Evolutionary conservation across 2,329 filamentous ascomycete species (phyloP).

Genomic region (Leptoxyphium fumago): DNA sequence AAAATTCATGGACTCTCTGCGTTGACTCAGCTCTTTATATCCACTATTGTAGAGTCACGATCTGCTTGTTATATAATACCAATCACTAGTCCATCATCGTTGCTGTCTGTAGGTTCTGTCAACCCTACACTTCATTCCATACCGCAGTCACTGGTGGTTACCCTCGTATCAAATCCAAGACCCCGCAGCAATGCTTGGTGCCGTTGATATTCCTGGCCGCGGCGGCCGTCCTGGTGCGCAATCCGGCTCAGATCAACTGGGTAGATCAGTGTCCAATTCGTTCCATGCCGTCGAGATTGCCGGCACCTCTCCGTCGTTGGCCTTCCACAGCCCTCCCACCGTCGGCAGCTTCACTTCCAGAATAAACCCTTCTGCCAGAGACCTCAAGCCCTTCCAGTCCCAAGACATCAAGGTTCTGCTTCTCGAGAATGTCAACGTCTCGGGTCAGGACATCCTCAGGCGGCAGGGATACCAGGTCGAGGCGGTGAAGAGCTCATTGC

Average conservation of each 20-base stretch:
- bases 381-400: slow-evolving; percentile 87
- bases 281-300: slow-evolving; percentile 35
- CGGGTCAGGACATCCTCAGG: slow-evolving; percentile 67
- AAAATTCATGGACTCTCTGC: no score
- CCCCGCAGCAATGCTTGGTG: slow-evolving; percentile 16
- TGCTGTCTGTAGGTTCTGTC: no score
- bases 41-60: no score
- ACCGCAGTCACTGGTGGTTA: no score
- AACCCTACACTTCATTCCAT: no score
- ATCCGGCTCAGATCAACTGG: slow-evolving; percentile 5
- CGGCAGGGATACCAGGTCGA: slow-evolving; percentile 94
- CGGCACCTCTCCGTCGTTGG: slow-evolving; percentile 59
- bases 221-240: slow-evolving; percentile 5
- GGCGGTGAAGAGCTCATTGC: slow-evolving; percentile 71
- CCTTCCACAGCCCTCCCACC: slow-evolving; percentile 58
- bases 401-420: slow-evolving; percentile 93
- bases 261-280: slow-evolving; percentile 22
- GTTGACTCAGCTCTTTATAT: no score
- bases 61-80: no score
- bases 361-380: slow-evolving; percentile 43
- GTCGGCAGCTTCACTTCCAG: slow-evolving; percentile 38
- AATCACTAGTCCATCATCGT: no score
- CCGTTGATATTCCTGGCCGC: slow-evolving; percentile 20
- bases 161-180: no score
- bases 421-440: slow-evolving; percentile 89